phyloP scores from a whole-genome alignment of 192 early-diverging fungal genomes.

The Ramicandelaber brevisporus region DNA sequence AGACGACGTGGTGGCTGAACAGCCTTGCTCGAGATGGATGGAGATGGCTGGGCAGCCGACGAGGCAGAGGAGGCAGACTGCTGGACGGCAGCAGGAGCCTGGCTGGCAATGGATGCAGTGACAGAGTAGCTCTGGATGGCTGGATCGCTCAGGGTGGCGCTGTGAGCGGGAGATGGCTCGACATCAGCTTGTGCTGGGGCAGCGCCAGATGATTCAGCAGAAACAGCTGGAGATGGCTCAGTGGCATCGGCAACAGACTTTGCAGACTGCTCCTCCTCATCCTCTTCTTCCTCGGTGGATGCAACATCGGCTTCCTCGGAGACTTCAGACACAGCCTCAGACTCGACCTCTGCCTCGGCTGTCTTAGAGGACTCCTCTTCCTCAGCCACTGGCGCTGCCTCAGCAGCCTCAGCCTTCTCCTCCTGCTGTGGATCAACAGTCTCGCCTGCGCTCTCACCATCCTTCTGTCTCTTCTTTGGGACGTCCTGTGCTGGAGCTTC shows the following conservation, averaged over 20 bases:
- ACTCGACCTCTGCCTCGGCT: not conserved
- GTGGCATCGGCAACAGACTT: conserved; percentile 1
- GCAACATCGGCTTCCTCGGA: no score
- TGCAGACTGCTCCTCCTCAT: conserved; percentile 5
- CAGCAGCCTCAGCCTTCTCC: conserved; percentile 6
- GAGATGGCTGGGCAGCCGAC: no score
- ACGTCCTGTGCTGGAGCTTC: conserved; percentile 5
- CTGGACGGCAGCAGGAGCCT: no score
- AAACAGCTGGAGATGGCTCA: conserved; percentile 3
- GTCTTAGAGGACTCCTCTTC: conserved; percentile 3
- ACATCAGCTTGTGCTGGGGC: conserved; percentile 14
- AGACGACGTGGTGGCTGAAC: conserved; percentile 36
- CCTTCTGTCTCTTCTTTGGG: conserved; percentile 3
- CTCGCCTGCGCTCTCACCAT: not conserved
- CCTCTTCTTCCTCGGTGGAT: conserved; percentile 3
- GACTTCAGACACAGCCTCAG: not conserved
- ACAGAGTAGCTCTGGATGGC: no score
- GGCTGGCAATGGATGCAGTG: no score
- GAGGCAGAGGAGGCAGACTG: no score
- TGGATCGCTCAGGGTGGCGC: no score
- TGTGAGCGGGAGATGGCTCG: no score
- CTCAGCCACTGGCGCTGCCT: conserved; percentile 3
- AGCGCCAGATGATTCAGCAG: conserved; percentile 7
- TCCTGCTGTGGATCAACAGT: conserved; percentile 4
- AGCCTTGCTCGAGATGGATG: conserved; percentile 14